Evolutionary conservation across 805 yeast genomes (phyloP).

Genomic region (Nakazawaea sp.): DNA sequence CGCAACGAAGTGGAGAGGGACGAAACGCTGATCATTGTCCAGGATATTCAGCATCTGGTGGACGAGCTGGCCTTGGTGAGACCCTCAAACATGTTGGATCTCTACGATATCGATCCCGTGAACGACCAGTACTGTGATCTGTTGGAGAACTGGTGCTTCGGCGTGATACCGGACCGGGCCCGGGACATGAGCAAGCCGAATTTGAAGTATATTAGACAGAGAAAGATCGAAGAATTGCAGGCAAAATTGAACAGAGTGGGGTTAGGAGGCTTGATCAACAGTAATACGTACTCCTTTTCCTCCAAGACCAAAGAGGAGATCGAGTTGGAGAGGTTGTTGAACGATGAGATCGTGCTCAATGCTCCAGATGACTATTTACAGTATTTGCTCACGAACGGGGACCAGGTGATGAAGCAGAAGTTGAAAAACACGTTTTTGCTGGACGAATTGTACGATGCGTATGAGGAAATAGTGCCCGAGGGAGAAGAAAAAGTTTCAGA

Average conservation of each 20-base stretch:
- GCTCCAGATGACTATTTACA: constrained; percentile 9
- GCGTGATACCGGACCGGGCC: constrained; percentile 36
- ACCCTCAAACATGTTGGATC: constrained; percentile 50
- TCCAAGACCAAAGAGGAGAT: constrained; percentile 9
- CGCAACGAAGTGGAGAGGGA: constrained; percentile 32
- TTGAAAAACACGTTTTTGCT: constrained; percentile 6
- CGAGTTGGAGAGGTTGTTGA: constrained; percentile 11
- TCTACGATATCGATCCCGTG: constrained; percentile 40
- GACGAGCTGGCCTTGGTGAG: constrained; percentile 54
- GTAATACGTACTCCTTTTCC: constrained; percentile 3
- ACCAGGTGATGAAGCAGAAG: constrained; percentile 1
- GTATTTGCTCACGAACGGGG: constrained; percentile 5
- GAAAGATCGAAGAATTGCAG: constrained; percentile 18
- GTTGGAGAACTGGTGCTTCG: constrained; percentile 52
- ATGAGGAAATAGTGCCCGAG: not conserved
- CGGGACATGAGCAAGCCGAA: constrained; percentile 29
- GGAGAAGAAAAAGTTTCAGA: constrained; percentile 8
- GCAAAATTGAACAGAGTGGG: constrained; percentile 20
- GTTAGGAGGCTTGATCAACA: constrained; percentile 1
- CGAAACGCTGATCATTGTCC: constrained; percentile 38
- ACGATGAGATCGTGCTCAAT: constrained; percentile 2
- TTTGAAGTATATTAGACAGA: constrained; percentile 17
- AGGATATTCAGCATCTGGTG: constrained; percentile 70
- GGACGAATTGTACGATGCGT: constrained; percentile 5
- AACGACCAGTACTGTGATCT: constrained; percentile 41